These are phyloP conservation scores for Asterochloris erici DNA, from an alignment of 139 green algal genomes.

Conservation along the genomic window DNA sequence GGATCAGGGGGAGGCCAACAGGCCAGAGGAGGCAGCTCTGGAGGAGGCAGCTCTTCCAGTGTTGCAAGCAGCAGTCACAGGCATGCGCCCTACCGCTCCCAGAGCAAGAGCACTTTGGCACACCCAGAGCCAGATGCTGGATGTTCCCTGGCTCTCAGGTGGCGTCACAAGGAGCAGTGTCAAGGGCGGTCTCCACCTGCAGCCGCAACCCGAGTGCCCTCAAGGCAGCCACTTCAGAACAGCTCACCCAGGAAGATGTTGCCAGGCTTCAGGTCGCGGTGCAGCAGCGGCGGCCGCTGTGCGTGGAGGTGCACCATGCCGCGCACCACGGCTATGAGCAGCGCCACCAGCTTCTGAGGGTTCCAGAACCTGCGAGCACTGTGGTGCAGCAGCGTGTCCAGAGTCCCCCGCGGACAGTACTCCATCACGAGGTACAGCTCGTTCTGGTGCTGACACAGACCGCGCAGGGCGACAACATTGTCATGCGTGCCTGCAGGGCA, in stretches of 20 bases:
- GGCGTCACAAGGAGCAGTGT: no score
- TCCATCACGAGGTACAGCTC: conserved; percentile 50
- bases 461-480: conserved; percentile 47
- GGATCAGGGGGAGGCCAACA: no score
- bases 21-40: no score
- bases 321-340: conserved; percentile 21
- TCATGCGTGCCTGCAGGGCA: conserved; percentile 35
- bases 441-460: conserved; percentile 27
- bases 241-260: conserved; percentile 48
- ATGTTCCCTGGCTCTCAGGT: no score
- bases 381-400: conserved; percentile 47
- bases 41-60: no score
- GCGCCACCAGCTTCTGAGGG: conserved; percentile 39
- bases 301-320: conserved; percentile 51
- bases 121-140: no score
- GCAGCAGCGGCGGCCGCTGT: conserved; percentile 39
- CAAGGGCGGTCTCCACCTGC: no score
- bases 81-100: no score
- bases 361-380: conserved; percentile 27
- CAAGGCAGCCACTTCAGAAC: not conserved
- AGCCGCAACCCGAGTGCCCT: no score
- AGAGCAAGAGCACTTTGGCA: no score
- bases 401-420: conserved; percentile 47
- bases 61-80: no score
- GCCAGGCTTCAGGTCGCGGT: conserved; percentile 50